A percentile compares a stretch with the other conserved stretches of the same genome.
Conservation (phyloP, 2,329 filamentous ascomycete species). For the Ramularia collo-cygni region DNA sequence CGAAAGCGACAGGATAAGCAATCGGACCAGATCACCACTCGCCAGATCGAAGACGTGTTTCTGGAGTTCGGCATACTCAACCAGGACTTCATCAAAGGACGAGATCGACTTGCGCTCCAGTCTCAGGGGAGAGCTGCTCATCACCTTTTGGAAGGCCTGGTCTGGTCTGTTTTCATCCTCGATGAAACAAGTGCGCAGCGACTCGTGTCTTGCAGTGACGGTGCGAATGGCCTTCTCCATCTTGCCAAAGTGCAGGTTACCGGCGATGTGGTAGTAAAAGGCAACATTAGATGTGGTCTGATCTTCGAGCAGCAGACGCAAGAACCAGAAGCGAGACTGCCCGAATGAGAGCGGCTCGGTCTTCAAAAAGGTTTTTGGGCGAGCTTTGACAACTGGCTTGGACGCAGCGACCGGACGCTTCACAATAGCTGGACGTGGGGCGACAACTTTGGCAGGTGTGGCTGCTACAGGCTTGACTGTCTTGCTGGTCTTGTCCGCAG, state of each 20-base stretch:
- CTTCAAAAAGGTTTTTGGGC: not conserved
- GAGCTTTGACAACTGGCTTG: not conserved
- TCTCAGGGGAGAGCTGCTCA: not conserved
- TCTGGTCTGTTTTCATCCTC: not conserved
- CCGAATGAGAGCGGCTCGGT: not conserved
- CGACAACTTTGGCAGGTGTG: no score
- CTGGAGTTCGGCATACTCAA: not conserved
- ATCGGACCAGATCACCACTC: not conserved
- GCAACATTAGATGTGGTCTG: slow-evolving; percentile 1
- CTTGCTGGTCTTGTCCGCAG: no score
- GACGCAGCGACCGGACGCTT: no score
- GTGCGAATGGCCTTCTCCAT: not conserved
- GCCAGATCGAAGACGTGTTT: slow-evolving; percentile 1
- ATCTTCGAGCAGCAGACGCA: not conserved
- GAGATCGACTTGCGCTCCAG: not conserved
- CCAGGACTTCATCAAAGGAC: not conserved
- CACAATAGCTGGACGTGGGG: no score
- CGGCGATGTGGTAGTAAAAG: not conserved
- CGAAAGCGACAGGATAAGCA: not conserved
- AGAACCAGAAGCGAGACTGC: slow-evolving; percentile 2
- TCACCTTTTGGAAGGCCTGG: not conserved
- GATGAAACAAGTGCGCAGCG: slow-evolving; percentile 1
- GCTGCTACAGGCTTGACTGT: no score
- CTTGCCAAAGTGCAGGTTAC: not conserved
- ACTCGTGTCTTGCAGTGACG: slow-evolving; percentile 1